Evolutionary conservation across 1,284 basidiomycete species (phyloP).

Genomic region (Cystobasidium sp.): DNA sequence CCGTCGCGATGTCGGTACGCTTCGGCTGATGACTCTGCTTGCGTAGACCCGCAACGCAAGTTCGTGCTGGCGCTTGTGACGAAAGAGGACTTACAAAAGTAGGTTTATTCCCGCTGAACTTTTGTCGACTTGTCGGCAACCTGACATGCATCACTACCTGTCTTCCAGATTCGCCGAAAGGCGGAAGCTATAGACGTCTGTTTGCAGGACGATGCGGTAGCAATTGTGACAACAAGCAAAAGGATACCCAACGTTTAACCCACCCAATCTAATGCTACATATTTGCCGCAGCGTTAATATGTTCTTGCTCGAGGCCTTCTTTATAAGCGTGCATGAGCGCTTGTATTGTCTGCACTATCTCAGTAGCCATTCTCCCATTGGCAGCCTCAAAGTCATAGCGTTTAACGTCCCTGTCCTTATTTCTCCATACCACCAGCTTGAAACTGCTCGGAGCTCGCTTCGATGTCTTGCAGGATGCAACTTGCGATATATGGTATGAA

Average conservation of each 20-base stretch:
- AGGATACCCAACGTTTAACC: constrained; percentile 5
- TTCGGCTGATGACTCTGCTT: background rate
- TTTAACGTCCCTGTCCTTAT: constrained; percentile 69
- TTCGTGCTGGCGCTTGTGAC: constrained; percentile 40
- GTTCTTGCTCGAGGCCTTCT: constrained; percentile 32
- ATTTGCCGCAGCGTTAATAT: background rate
- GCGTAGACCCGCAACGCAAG: constrained; percentile 40
- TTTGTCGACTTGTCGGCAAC: background rate
- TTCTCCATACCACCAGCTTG: constrained; percentile 76
- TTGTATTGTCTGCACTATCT: constrained; percentile 55
- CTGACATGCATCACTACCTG: background rate
- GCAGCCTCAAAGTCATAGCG: constrained; percentile 98
- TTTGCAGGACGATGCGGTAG: background rate
- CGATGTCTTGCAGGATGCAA: constrained; percentile 81
- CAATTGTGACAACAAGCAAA: background rate
- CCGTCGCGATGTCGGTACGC: background rate
- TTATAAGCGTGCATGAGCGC: constrained; percentile 44
- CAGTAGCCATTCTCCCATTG: constrained; percentile 59
- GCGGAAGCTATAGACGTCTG: constrained; percentile 5
- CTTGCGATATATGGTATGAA: constrained; percentile 87
- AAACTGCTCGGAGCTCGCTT: constrained; percentile 79
- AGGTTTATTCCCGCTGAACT: background rate
- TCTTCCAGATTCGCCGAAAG: constrained; percentile 33
- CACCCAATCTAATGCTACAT: constrained; percentile 10
- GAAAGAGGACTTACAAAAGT: constrained; percentile 39